Percentiles rank a stretch among this genome's conserved stretches.
phyloP scores from a whole-genome alignment of 192 early-diverging fungal genomes.

The Coemansia sp. region DNA sequence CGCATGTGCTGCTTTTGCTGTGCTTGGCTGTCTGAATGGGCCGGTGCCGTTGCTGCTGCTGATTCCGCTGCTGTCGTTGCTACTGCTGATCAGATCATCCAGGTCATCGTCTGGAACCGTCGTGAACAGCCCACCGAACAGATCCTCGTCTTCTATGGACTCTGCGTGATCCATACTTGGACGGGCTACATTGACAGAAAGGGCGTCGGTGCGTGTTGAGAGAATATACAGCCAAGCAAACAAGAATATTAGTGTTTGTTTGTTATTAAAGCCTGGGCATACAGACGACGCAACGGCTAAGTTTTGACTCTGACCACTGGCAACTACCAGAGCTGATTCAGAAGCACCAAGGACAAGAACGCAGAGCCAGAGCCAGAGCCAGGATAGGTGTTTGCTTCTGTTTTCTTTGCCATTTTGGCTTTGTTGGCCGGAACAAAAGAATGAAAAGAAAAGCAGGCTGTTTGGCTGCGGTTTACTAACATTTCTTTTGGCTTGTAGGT shows the following conservation, averaged over 20 bases:
- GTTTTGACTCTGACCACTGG: too few relatives aligned
- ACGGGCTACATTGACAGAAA: neutral
- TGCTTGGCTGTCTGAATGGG: neutral
- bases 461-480: neutral
- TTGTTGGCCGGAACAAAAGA: too few relatives aligned
- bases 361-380: too few relatives aligned
- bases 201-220: neutral
- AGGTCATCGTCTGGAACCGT: slow-evolving; percentile 4
- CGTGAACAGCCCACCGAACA: slow-evolving; percentile 1
- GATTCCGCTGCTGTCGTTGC: neutral
- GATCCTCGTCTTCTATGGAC: slow-evolving; percentile 38
- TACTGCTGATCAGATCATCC: neutral
- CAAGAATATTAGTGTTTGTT: too few relatives aligned
- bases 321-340: too few relatives aligned
- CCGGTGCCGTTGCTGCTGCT: neutral
- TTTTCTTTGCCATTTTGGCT: too few relatives aligned
- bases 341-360: too few relatives aligned
- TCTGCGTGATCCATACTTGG: slow-evolving; percentile 27
- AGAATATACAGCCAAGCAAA: neutral
- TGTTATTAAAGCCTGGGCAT: too few relatives aligned
- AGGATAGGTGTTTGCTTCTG: too few relatives aligned
- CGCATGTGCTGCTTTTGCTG: neutral
- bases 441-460: neutral
- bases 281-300: too few relatives aligned
- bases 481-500: slow-evolving; percentile 20